Evolutionary conservation across 768 basidiomycete species (phyloP).

Genomic region (Infundibulicybe gibba): DNA sequence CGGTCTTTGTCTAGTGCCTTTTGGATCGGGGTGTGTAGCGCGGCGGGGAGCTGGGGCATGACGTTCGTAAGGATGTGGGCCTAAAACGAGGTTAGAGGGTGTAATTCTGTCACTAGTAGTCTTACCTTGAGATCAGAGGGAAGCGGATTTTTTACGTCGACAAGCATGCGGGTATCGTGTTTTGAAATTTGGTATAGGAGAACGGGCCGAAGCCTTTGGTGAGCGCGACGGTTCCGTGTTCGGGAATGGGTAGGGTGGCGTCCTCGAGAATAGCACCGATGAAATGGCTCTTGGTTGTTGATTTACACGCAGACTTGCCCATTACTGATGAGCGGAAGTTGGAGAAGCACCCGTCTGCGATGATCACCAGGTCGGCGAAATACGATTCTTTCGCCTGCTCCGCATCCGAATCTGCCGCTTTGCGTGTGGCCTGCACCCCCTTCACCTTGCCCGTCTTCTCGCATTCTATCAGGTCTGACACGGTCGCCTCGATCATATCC

Average conservation of each 20-base stretch:
- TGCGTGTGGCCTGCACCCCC: conserved; percentile 62
- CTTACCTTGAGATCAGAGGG: conserved; percentile 78
- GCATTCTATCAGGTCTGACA: conserved; percentile 68
- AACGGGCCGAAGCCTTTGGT: conserved; percentile 79
- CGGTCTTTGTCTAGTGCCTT: conserved; percentile 75
- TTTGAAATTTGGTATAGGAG: conserved; percentile 89
- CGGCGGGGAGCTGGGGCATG: conserved; percentile 75
- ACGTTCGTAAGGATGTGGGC: conserved; percentile 68
- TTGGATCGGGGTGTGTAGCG: conserved; percentile 62
- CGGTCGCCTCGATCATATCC: conserved; percentile 83
- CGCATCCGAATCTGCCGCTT: conserved; percentile 20
- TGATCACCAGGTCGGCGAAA: conserved; percentile 74
- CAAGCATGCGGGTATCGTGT: conserved; percentile 89
- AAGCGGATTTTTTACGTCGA: conserved; percentile 83
- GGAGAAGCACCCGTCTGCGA: conserved; percentile 95
- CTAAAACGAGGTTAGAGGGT: conserved; percentile 28
- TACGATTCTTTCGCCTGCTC: conserved; percentile 47
- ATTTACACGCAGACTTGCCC: conserved; percentile 44
- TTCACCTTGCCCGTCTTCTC: conserved; percentile 45
- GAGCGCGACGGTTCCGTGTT: conserved; percentile 83
- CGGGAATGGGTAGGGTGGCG: conserved; percentile 63
- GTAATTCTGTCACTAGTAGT: conserved; percentile 1
- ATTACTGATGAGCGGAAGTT: conserved; percentile 81
- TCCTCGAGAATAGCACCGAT: conserved; percentile 84
- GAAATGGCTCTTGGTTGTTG: conserved; percentile 71